Percentiles rank a stretch among this genome's conserved stretches.
These are phyloP conservation scores for Quercus agrifolia DNA, from an alignment of 306 rosid species.

Conservation along the genomic window DNA sequence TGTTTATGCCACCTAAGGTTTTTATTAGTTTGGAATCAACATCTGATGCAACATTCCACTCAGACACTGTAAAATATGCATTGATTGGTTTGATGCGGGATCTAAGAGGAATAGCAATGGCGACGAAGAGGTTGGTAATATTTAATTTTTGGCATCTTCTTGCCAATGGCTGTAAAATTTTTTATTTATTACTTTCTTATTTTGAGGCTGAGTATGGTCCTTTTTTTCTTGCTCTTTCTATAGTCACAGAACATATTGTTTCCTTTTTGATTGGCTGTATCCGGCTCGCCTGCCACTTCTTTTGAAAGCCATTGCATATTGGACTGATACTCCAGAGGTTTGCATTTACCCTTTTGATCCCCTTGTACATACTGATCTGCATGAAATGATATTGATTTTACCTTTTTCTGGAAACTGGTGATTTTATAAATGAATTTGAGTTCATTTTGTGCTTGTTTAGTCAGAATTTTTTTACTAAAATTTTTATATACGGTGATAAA, in stretches of 20 bases:
- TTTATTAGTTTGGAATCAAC: conserved; percentile 32
- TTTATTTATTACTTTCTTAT: neutral
- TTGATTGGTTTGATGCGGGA: conserved; percentile 46
- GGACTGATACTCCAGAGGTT: conserved; percentile 89
- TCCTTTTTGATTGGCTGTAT: conserved; percentile 94
- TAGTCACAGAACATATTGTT: conserved; percentile 81
- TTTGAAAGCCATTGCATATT: conserved; percentile 67
- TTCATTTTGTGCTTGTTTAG: too few species aligned
- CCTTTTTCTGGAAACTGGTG: too few species aligned
- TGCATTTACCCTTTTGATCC: conserved; percentile 8
- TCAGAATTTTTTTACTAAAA: too few species aligned
- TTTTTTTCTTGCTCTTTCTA: conserved; percentile 10
- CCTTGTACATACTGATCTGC: too few species aligned
- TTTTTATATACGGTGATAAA: too few species aligned
- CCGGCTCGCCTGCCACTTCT: conserved; percentile 77
- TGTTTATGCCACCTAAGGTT: conserved; percentile 23
- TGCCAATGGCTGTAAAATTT: neutral
- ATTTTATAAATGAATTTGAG: too few species aligned
- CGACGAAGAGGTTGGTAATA: conserved; percentile 38
- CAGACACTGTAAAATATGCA: conserved; percentile 38
- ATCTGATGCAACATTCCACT: conserved; percentile 32
- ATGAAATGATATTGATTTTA: too few species aligned
- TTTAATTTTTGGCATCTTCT: neutral
- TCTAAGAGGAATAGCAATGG: conserved; percentile 48
- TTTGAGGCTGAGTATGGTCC: neutral